Base-by-base conservation (phyloP, 2,329 filamentous ascomycete species). In the Neobulgaria alba region DNA sequence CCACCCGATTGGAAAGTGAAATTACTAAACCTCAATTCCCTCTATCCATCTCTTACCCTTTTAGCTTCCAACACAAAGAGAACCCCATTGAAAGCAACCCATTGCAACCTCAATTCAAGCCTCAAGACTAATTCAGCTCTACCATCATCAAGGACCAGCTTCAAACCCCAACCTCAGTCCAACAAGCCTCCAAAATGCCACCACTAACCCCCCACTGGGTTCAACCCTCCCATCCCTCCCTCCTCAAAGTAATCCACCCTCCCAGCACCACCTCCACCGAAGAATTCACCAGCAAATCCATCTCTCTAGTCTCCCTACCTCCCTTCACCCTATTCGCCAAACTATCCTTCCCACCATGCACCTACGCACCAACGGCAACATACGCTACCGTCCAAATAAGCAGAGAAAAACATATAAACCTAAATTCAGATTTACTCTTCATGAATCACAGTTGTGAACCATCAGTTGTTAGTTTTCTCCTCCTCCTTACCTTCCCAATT, bases 371-470 rank as follows among this genome's bases (percentile, higher is more conserved):
- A 3, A 66, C 69, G 46, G 67, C 75, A 2, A 79, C 74, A 9
- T 82, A 82, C 52, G 74, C 77, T 20, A 80, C 77, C 2, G 76
- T 82, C 18, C 78, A 82, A 61, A 71, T 71, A 46, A 73, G 68
- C 45, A 63, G 63, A 39, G 59, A 73, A 49, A 63, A 63, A 42
- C 78, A 82, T 57, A 61, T 82, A 52, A 71, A 75, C 53, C 64
- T 82, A 32, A 82, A 82, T 63, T 79, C 73, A 53, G 77, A 82
- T 54, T 57, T 82, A 55, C 59, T 82, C 33, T 82, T 80, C 61
- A 76, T 80, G 50, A 82, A 82, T 60, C 78, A 82, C 62, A 78
- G 73, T 3, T 82, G 78, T 61, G 75, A 78, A 53, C 78, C 78
- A 17, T 75, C 73, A 56, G 66, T 82, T 45, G 75, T 79, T 47